These are phyloP conservation scores for Corallochytrium limacisporum DNA, from an alignment of 78 protist genomes.

Conservation along the genomic window DNA sequence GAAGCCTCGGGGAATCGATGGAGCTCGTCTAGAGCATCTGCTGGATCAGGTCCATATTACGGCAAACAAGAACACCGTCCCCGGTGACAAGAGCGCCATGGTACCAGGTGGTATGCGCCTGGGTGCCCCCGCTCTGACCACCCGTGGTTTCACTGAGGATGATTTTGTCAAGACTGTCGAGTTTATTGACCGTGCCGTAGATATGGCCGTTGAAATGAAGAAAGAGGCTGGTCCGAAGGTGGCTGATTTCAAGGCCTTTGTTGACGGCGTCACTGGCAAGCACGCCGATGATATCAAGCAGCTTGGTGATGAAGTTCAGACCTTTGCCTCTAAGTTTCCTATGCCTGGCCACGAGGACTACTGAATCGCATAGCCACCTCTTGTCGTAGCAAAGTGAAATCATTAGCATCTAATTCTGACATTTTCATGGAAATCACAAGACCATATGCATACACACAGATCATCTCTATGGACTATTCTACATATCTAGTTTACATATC, in stretches of 20 bases:
- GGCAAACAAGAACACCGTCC: slow-evolving; percentile 90
- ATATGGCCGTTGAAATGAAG: slow-evolving; percentile 45
- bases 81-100: slow-evolving; percentile 79
- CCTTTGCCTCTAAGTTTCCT: no score
- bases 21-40: slow-evolving; percentile 72
- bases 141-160: slow-evolving; percentile 71
- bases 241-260: slow-evolving; percentile 55
- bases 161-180: slow-evolving; percentile 77
- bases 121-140: slow-evolving; percentile 88
- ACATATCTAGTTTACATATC: no score
- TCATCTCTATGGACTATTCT: no score
- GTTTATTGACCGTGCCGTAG: slow-evolving; percentile 57
- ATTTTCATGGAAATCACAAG: no score
- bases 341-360: no score
- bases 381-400: no score
- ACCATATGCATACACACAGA: no score
- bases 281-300: no score
- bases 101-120: slow-evolving; percentile 90
- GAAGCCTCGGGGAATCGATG: slow-evolving; percentile 63
- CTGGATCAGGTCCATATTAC: slow-evolving; percentile 72
- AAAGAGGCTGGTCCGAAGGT: slow-evolving; percentile 46
- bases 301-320: no score
- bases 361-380: no score
- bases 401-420: no score
- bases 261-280: no score